These are phyloP conservation scores for Epichloe bromicola DNA, from an alignment of 2,329 filamentous ascomycete species.

Conservation along the genomic window DNA sequence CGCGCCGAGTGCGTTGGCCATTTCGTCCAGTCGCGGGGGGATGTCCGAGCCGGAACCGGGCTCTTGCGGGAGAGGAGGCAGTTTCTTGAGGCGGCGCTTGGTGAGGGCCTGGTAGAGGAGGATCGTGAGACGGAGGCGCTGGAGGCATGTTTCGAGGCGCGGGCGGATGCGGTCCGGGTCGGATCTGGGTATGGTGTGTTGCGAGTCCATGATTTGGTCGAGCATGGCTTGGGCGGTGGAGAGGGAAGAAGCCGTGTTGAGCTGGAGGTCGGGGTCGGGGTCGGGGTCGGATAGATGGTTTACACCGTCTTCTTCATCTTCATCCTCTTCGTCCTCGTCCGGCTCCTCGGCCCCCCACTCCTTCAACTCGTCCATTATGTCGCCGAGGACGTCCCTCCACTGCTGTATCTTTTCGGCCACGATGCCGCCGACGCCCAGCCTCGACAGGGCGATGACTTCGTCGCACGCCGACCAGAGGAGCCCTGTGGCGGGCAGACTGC, in stretches of 20 bases:
- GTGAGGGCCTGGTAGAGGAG: constrained; percentile 56
- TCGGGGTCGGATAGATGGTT: constrained; percentile 24
- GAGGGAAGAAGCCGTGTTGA: not conserved
- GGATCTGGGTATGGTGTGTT: constrained; percentile 46
- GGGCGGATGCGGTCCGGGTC: constrained; percentile 51
- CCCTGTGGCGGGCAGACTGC: constrained; percentile 54
- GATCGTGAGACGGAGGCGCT: constrained; percentile 52
- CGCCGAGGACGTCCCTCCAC: constrained; percentile 62
- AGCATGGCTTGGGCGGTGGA: constrained; percentile 43
- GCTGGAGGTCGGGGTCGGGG: not conserved
- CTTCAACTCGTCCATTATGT: constrained; percentile 74
- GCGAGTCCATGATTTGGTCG: constrained; percentile 54
- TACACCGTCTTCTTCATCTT: constrained; percentile 21
- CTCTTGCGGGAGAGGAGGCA: constrained; percentile 29
- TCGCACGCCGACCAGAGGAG: constrained; percentile 79
- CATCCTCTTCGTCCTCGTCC: constrained; percentile 45
- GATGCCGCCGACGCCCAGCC: constrained; percentile 55
- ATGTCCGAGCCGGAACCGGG: constrained; percentile 14
- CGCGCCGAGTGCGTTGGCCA: constrained; percentile 40
- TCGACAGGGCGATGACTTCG: constrained; percentile 48
- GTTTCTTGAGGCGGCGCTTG: constrained; percentile 54
- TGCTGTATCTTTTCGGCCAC: constrained; percentile 60
- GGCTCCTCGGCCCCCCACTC: constrained; percentile 72
- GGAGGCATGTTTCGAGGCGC: constrained; percentile 51
- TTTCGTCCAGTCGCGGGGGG: constrained; percentile 37